These are phyloP conservation scores for Avena atlantica DNA, from an alignment of 176 grass and related monocot species.

Conservation along the genomic window DNA sequence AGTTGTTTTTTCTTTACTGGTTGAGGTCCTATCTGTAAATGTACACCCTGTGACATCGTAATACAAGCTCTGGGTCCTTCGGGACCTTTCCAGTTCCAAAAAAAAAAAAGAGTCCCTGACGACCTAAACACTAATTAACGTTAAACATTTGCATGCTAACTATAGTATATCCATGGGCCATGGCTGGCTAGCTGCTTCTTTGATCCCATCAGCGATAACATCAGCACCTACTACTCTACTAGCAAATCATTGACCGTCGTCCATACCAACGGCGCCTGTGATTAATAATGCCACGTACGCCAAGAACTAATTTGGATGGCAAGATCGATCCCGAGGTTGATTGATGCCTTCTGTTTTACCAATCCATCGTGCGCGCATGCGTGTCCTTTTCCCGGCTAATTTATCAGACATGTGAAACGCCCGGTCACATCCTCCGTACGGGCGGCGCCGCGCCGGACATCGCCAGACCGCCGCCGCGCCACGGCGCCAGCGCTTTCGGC, in stretches of 20 bases:
- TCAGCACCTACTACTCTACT: not conserved
- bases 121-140: not conserved
- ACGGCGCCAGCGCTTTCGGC: not conserved
- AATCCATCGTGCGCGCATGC: not conserved
- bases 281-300: not conserved
- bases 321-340: not conserved
- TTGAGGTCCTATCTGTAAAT: too few species aligned
- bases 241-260: constrained; percentile 19
- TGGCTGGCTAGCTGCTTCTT: constrained; percentile 11
- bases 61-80: too few species aligned
- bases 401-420: not conserved
- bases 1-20: too few species aligned
- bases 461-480: constrained; percentile 24
- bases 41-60: too few species aligned
- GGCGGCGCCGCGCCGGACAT: constrained; percentile 45
- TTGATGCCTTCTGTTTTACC: not conserved
- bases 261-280: not conserved
- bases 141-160: not conserved
- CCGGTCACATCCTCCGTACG: not conserved
- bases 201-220: constrained; percentile 32
- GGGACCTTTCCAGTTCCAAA: too few species aligned
- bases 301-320: not conserved
- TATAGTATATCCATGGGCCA: not conserved
- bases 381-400: not conserved
- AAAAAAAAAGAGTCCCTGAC: not conserved